A percentile compares a stretch with the other conserved stretches of the same genome.
Evolutionary conservation across 257 asterid genomes (phyloP).

Genomic region (Solanum chiquidenum): DNA sequence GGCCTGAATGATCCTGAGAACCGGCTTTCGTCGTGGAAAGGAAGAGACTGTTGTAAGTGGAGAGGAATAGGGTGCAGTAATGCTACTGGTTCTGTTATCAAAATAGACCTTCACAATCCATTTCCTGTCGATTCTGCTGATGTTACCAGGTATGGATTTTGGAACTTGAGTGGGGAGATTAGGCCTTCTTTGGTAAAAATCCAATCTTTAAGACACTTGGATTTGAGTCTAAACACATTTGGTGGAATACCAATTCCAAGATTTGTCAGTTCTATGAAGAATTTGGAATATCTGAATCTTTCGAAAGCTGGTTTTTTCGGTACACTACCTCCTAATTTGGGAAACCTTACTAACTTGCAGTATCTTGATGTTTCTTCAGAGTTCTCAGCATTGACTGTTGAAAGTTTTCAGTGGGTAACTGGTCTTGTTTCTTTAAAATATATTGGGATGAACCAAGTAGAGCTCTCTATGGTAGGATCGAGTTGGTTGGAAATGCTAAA

Average conservation of each 20-base stretch:
- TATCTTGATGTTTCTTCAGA: slow-evolving; percentile 39
- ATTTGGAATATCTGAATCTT: slow-evolving; percentile 28
- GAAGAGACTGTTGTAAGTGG: slow-evolving; percentile 36
- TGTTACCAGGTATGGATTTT: slow-evolving; percentile 18
- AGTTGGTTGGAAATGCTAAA: slow-evolving; percentile 28
- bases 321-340: slow-evolving; percentile 18
- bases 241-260: slow-evolving; percentile 26
- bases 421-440: slow-evolving; percentile 26
- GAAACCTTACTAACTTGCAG: slow-evolving; percentile 34
- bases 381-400: slow-evolving; percentile 6
- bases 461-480: slow-evolving; percentile 25
- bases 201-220: slow-evolving; percentile 24
- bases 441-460: slow-evolving; percentile 28
- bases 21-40: slow-evolving; percentile 34
- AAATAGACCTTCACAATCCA: slow-evolving; percentile 29
- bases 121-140: neutral
- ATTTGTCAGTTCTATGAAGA: slow-evolving; percentile 30
- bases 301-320: slow-evolving; percentile 41
- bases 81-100: slow-evolving; percentile 13
- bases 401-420: slow-evolving; percentile 22
- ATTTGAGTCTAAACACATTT: slow-evolving; percentile 42
- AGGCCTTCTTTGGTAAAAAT: slow-evolving; percentile 33
- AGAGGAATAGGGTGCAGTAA: slow-evolving; percentile 27
- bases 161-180: slow-evolving; percentile 49
- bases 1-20: slow-evolving; percentile 42